These are phyloP conservation scores for Dimocarpus longan DNA, from an alignment of 345 rosid genomes.

Conservation along the genomic window DNA sequence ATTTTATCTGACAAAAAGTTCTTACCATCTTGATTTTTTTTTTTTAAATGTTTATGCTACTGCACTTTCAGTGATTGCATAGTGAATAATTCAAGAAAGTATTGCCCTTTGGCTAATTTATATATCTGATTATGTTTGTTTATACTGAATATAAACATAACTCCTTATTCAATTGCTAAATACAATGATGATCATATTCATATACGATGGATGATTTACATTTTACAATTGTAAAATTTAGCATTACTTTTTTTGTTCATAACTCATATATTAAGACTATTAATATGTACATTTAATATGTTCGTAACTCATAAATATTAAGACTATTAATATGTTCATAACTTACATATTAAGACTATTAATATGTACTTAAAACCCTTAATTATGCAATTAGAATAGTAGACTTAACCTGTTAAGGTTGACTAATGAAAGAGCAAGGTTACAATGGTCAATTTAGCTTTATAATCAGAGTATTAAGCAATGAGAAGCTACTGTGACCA, in stretches of 20 bases:
- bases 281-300: too few relatives aligned
- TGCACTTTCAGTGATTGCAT: neutral
- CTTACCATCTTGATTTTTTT: neutral
- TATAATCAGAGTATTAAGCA: neutral
- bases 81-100: neutral
- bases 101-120: neutral
- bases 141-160: too few relatives aligned
- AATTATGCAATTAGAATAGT: neutral
- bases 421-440: neutral
- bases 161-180: too few relatives aligned
- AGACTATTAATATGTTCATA: too few relatives aligned
- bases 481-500: constrained; percentile 15
- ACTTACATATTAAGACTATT: too few relatives aligned
- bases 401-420: neutral
- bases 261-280: too few relatives aligned
- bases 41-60: neutral
- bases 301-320: too few relatives aligned
- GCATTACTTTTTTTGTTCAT: too few relatives aligned
- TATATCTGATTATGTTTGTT: neutral
- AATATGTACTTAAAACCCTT: neutral
- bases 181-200: too few relatives aligned
- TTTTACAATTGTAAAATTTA: too few relatives aligned
- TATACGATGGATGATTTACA: too few relatives aligned
- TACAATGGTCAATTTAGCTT: neutral
- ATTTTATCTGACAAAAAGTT: neutral